A percentile compares a stretch with the other conserved stretches of the same genome.
Evolutionary conservation across 495 filamentous ascomycete genomes (phyloP).

Genomic region (Annulohypoxylon moriforme): DNA sequence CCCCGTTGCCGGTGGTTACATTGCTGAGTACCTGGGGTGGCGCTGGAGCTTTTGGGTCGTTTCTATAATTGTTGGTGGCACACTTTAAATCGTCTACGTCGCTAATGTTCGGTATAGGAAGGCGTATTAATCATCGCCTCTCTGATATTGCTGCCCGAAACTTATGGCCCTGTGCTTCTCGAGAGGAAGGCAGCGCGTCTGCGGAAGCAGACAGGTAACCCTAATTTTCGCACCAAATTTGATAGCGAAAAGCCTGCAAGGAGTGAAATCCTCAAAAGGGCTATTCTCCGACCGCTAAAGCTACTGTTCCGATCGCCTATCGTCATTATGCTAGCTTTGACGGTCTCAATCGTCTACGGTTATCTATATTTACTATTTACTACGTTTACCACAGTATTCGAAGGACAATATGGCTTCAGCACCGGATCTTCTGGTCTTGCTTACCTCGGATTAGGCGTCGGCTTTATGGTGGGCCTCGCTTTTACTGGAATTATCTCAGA

Average conservation of each 20-base stretch:
- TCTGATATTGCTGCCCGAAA: background rate
- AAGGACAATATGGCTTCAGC: slow-evolving; percentile 70
- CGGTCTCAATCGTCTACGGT: background rate
- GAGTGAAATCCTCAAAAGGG: background rate
- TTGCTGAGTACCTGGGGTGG: background rate
- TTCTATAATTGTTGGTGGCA: background rate
- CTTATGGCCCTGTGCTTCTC: background rate
- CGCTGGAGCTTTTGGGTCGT: background rate
- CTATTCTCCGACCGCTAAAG: background rate
- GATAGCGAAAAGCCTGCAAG: background rate
- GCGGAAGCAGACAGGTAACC: background rate
- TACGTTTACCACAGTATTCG: slow-evolving; percentile 79
- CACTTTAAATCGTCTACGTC: background rate
- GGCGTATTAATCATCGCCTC: background rate
- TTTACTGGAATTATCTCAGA: slow-evolving; percentile 54
- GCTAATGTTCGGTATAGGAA: background rate
- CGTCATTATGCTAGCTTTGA: background rate
- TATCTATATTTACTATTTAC: slow-evolving; percentile 81
- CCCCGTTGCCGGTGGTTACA: background rate
- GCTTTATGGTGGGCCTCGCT: slow-evolving; percentile 62
- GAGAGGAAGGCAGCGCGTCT: background rate
- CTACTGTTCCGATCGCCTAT: background rate
- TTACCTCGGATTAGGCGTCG: slow-evolving; percentile 68
- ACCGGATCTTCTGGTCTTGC: slow-evolving; percentile 74
- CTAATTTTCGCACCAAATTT: background rate